A percentile compares a stretch with the other conserved stretches of the same genome.
phyloP scores from a whole-genome alignment of 306 rosid genomes.

The Prunus kanzakura region DNA sequence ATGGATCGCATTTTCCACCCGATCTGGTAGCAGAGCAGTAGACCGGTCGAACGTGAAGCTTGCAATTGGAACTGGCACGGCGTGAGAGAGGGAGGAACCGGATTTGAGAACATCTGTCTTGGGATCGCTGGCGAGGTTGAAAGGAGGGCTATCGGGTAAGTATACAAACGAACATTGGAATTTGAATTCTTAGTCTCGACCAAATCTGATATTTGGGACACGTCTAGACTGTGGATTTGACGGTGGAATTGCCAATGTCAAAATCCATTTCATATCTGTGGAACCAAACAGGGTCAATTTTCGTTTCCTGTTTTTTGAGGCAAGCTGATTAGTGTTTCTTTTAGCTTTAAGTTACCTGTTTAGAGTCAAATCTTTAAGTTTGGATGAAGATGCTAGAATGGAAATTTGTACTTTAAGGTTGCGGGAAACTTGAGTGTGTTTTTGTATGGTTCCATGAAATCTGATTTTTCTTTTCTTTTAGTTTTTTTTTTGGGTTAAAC shows the following conservation, averaged over 20 bases:
- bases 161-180: neutral
- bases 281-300: neutral
- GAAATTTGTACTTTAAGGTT: neutral
- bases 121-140: conserved; percentile 14
- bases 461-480: neutral
- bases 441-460: neutral
- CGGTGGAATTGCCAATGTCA: neutral
- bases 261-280: neutral
- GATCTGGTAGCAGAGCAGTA: conserved; percentile 3
- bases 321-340: neutral
- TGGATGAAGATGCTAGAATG: neutral
- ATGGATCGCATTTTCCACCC: neutral
- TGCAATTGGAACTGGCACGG: neutral
- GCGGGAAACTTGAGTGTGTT: neutral
- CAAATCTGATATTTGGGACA: neutral
- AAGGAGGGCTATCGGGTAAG: conserved; percentile 8
- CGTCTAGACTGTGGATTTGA: neutral
- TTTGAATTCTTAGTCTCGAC: neutral
- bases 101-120: neutral
- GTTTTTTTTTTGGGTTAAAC: neutral
- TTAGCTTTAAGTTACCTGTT: neutral
- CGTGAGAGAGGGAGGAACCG: neutral
- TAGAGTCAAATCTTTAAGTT: neutral
- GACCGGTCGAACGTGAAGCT: conserved; percentile 9
- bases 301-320: neutral